phyloP scores from a whole-genome alignment of 441 rosid genomes.

The Hura crepitans region DNA sequence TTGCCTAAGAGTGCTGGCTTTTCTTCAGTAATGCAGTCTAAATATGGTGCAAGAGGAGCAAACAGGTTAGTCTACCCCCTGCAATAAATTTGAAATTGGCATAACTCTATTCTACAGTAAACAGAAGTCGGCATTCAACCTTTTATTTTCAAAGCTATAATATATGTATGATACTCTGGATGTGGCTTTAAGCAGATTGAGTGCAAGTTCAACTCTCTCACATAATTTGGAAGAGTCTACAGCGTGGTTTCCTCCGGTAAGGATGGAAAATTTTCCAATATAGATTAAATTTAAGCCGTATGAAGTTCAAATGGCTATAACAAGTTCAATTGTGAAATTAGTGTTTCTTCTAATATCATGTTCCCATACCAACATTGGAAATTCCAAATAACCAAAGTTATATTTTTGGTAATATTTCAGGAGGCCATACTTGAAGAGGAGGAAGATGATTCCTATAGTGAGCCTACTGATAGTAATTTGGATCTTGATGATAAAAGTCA shows the following conservation, averaged over 20 bases:
- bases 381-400: conserved; percentile 12
- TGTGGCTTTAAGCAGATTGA: conserved; percentile 36
- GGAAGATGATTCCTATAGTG: conserved; percentile 32
- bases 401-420: conserved; percentile 29
- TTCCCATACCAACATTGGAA: not conserved
- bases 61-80: conserved; percentile 36
- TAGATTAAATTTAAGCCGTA: not conserved
- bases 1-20: conserved; percentile 56
- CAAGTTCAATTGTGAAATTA: not conserved
- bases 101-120: not conserved
- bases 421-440: conserved; percentile 29
- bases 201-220: conserved; percentile 23
- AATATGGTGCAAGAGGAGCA: conserved; percentile 23
- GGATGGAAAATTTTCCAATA: conserved; percentile 7
- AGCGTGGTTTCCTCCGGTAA: conserved; percentile 37
- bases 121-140: not conserved
- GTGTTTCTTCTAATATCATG: not conserved
- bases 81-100: not conserved
- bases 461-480: conserved; percentile 27
- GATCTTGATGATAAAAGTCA: conserved; percentile 27
- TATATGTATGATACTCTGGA: conserved; percentile 1
- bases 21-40: conserved; percentile 34
- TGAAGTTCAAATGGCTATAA: not conserved
- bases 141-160: conserved; percentile 11
- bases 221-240: conserved; percentile 33